Conservation (phyloP, 768 basidiomycete genomes). For the Hericium coralloides region DNA sequence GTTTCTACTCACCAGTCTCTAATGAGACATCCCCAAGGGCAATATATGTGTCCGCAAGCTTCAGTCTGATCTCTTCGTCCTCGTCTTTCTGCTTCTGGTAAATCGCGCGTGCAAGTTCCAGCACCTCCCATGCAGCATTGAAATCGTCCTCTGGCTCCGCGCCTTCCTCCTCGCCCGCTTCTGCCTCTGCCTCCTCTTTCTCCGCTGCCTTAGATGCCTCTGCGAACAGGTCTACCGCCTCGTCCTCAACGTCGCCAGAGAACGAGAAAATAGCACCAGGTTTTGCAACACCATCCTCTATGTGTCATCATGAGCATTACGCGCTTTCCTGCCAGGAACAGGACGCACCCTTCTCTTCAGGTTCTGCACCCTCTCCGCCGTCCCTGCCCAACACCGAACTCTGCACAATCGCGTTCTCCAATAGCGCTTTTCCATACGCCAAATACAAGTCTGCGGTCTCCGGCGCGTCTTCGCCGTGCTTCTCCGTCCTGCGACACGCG, state of each 20-base stretch:
- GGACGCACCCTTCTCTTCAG: slow-evolving; percentile 29
- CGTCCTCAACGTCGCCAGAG: slow-evolving; percentile 69
- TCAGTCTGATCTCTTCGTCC: slow-evolving; percentile 58
- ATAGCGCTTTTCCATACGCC: slow-evolving; percentile 84
- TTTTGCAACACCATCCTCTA: slow-evolving; percentile 25
- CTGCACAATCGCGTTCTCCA: slow-evolving; percentile 87
- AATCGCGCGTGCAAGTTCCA: slow-evolving; percentile 89
- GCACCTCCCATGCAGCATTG: slow-evolving; percentile 94
- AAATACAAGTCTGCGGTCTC: slow-evolving; percentile 86
- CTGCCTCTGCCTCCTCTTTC: slow-evolving; percentile 40
- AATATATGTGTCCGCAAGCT: slow-evolving; percentile 87
- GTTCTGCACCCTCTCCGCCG: slow-evolving; percentile 49
- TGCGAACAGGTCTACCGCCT: slow-evolving; percentile 55
- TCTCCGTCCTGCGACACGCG: slow-evolving; percentile 45
- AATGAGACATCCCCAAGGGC: slow-evolving; percentile 92
- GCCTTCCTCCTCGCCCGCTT: slow-evolving; percentile 55
- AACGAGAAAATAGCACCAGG: slow-evolving; percentile 67
- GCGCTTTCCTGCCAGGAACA: background rate
- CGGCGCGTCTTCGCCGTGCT: slow-evolving; percentile 71
- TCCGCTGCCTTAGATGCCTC: slow-evolving; percentile 41
- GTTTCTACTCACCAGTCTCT: slow-evolving; percentile 70
- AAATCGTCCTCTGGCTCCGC: slow-evolving; percentile 93
- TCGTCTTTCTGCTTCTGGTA: slow-evolving; percentile 61
- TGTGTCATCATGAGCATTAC: background rate
- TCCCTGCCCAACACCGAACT: slow-evolving; percentile 87